A percentile compares a stretch with the other conserved stretches of the same genome.
Evolutionary conservation across 2,329 filamentous ascomycete genomes (phyloP).

Genomic region (Penicillium hesseltinei): DNA sequence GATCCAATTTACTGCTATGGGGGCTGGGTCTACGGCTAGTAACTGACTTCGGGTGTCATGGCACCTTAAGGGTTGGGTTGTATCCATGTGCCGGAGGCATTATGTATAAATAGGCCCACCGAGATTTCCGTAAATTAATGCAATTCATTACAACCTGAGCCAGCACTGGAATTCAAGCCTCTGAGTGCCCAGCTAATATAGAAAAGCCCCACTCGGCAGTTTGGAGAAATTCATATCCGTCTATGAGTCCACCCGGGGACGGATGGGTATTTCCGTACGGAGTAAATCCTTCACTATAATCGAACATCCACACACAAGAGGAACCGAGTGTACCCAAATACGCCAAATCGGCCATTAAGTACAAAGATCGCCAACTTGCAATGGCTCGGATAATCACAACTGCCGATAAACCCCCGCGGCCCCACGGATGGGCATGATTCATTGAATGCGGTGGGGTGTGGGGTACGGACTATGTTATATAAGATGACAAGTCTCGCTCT

Average conservation of each 20-base stretch:
- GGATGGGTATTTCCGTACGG: not conserved
- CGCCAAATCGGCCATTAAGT: not conserved
- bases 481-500: slow-evolving; percentile 13
- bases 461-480: slow-evolving; percentile 12
- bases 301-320: not conserved
- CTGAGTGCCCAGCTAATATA: not conserved
- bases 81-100: too few relatives aligned
- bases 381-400: slow-evolving; percentile 7
- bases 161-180: not conserved
- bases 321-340: not conserved
- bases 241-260: not conserved
- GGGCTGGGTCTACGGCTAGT: not conserved
- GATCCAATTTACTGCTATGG: not conserved
- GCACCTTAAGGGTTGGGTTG: too few relatives aligned
- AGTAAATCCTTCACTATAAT: not conserved
- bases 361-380: not conserved
- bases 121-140: not conserved
- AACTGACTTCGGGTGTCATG: not conserved
- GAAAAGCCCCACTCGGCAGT: not conserved
- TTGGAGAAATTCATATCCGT: not conserved
- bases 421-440: slow-evolving; percentile 15
- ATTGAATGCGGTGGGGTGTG: slow-evolving; percentile 16
- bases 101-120: too few relatives aligned
- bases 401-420: slow-evolving; percentile 20
- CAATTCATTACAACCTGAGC: not conserved